Conservation (phyloP, 176 grass and related monocot genomes). For the Saccharum officinarum region DNA sequence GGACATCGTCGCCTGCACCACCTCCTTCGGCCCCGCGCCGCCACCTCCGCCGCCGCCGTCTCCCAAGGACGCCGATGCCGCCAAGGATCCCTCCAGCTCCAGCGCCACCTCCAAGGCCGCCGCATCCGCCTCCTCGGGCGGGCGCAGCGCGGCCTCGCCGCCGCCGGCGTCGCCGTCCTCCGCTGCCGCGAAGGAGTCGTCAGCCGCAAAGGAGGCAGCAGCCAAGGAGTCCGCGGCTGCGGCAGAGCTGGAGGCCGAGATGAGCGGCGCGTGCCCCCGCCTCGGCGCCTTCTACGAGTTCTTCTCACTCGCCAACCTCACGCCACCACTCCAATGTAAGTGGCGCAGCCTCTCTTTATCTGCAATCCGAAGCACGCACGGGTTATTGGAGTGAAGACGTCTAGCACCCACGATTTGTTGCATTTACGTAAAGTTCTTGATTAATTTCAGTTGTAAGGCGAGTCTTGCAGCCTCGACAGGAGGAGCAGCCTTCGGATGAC, state of each 20-base stretch:
- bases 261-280: constrained; percentile 86
- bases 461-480: constrained; percentile 67
- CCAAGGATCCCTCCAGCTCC: constrained; percentile 47
- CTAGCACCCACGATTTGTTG: not conserved
- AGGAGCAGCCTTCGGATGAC: constrained; percentile 75
- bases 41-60: constrained; percentile 27
- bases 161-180: constrained; percentile 12
- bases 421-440: not conserved
- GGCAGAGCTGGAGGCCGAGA: constrained; percentile 76
- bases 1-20: constrained; percentile 73
- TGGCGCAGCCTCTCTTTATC: not conserved
- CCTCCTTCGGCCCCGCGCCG: constrained; percentile 70
- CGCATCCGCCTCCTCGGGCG: constrained; percentile 14
- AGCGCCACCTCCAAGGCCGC: constrained; percentile 30
- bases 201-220: constrained; percentile 36
- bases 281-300: constrained; percentile 98
- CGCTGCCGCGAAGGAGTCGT: constrained; percentile 19
- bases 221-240: constrained; percentile 43
- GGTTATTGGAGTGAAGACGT: not conserved
- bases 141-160: constrained; percentile 31
- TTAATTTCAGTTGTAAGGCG: constrained; percentile 66
- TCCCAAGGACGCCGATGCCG: constrained; percentile 47
- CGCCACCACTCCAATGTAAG: constrained; percentile 81
- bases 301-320: constrained; percentile 96
- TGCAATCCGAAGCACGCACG: not conserved